Conservation (phyloP, 306 rosid species). For the Prunus salicina region DNA sequence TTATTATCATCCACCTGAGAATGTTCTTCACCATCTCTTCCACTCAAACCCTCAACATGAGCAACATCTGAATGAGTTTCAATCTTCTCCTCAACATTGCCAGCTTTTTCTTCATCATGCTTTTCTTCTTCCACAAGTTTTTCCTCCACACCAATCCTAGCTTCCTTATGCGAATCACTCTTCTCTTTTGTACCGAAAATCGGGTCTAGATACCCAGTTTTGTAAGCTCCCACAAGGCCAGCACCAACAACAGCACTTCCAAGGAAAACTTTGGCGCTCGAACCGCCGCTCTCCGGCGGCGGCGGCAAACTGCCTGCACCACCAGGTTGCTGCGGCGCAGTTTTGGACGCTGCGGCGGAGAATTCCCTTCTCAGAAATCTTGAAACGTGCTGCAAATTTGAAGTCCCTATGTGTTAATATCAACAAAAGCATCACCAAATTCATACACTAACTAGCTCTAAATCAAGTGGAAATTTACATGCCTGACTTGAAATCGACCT, state of each 20-base stretch:
- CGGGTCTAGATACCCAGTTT: conserved; percentile 61
- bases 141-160: conserved; percentile 27
- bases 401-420: not conserved
- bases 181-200: conserved; percentile 43
- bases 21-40: conserved; percentile 31
- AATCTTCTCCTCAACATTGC: conserved; percentile 42
- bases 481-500: conserved; percentile 57
- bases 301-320: conserved; percentile 44
- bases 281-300: conserved; percentile 26
- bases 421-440: not conserved
- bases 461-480: not conserved
- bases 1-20: conserved; percentile 45
- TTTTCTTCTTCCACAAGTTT: conserved; percentile 35
- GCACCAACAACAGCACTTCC: conserved; percentile 71
- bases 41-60: conserved; percentile 37
- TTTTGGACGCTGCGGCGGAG: conserved; percentile 47
- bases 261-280: conserved; percentile 45
- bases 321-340: conserved; percentile 37
- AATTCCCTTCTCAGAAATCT: conserved; percentile 45
- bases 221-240: conserved; percentile 65
- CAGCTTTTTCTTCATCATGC: conserved; percentile 35
- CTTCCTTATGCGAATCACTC: conserved; percentile 30
- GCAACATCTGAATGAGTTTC: conserved; percentile 39
- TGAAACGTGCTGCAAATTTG: conserved; percentile 48
- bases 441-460: not conserved